Evolutionary conservation across 768 basidiomycete genomes (phyloP), one percentile per base, ranked within the genome.

Genomic region (Boletellus sp.): DNA sequence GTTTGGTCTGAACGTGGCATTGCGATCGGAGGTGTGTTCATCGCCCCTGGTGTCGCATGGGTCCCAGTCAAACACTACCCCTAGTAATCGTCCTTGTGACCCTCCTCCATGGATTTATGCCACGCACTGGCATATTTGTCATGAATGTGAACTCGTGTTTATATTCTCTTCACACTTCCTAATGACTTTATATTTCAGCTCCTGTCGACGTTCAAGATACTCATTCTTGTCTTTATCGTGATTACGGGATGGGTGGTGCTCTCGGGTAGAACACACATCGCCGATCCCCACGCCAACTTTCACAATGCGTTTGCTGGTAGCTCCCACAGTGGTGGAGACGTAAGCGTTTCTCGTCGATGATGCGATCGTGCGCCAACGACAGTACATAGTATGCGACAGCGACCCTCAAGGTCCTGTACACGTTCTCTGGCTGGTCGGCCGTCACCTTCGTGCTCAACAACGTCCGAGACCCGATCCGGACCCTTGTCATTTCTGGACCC

Each of bases 211-310:
- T 80, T 82, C 70, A 83, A 83, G 59, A 74, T 78, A 5, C 46
- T 70, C 13, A 77, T 83, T 42, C 68, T 84, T 0, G 22, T 78
- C n/a, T 74, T 83, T 51, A 64, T 85, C 38, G 75, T 81, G 1
- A 63, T 83, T 36, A 76, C 80, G 4, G 81, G 82, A 3, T 78
- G 81, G 70, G 79, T 78, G 20, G 84, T 85, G 9, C 72, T 86
- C 11, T 74, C 76, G 4, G 84, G 82, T 1, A 69, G 74, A 46
- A 83, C 81, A 3, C 71, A 70, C 8, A 73, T 86, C n/a, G 35
- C 71, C 37, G 75, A 85, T 61, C 81, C 84, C 0, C 72, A 75
- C 41, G 72, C 68, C 34, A 82, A 83, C 62, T 85, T 86, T 63
- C 70, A 66, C 35, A 62, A 84, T 56, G 70, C 78, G 0, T 87